These are phyloP conservation scores for Rossbeevera mucosa DNA, from an alignment of 768 basidiomycete species.

Conservation along the genomic window DNA sequence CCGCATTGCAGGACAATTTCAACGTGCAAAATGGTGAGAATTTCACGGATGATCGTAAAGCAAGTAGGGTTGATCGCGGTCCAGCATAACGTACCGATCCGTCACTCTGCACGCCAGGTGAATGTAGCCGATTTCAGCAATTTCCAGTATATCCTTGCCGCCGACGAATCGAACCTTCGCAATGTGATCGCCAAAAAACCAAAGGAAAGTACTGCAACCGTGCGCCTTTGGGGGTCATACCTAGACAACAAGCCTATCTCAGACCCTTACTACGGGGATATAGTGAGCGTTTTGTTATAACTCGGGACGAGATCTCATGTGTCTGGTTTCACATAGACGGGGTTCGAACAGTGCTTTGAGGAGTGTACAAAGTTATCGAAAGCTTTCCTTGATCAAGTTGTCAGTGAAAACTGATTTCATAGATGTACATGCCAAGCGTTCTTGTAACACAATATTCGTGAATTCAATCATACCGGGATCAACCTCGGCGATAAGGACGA, in stretches of 20 bases:
- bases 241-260: conserved; percentile 64
- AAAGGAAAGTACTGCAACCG: conserved; percentile 52
- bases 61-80: background rate
- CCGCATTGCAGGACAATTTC: conserved; percentile 51
- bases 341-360: conserved; percentile 73
- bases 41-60: background rate
- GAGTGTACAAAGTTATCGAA: conserved; percentile 72
- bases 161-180: conserved; percentile 73
- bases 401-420: conserved; percentile 27
- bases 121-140: conserved; percentile 57
- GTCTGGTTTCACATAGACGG: conserved; percentile 39
- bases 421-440: background rate
- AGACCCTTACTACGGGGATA: conserved; percentile 82
- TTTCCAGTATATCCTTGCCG: conserved; percentile 84
- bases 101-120: conserved; percentile 65
- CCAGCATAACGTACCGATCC: conserved; percentile 73
- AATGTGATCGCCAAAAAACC: conserved; percentile 52
- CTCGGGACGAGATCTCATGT: background rate
- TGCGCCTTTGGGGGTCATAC: conserved; percentile 80
- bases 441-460: conserved; percentile 1
- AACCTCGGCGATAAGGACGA: background rate
- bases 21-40: conserved; percentile 62
- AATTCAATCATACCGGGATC: conserved; percentile 4
- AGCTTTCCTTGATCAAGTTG: conserved; percentile 72
- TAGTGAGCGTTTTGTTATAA: conserved; percentile 36